These are phyloP conservation scores for Neurospora discreta DNA, from an alignment of 495 filamentous ascomycete genomes.

Conservation along the genomic window DNA sequence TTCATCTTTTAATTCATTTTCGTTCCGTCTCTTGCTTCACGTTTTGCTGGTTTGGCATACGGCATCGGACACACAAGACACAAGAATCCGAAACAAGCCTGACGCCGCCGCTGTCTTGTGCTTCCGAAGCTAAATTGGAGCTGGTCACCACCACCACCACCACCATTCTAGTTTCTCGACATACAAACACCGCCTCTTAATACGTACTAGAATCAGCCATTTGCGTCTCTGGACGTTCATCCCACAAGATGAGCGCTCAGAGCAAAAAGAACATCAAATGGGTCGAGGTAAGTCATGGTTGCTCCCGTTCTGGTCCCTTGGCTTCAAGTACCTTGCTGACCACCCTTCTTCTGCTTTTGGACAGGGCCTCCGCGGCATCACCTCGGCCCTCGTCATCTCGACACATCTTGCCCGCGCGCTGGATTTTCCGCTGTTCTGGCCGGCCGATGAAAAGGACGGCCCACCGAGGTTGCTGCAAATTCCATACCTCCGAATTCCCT, in stretches of 20 bases:
- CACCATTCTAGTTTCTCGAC: not conserved
- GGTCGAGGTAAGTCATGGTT: conserved; percentile 21
- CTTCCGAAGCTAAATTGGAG: not conserved
- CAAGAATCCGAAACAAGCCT: not conserved
- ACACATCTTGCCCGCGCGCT: conserved; percentile 52
- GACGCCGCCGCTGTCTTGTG: not conserved
- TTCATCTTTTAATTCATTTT: not conserved
- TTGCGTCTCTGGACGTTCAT: not conserved
- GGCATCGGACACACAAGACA: not conserved
- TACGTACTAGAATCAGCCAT: not conserved
- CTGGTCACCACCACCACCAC: not conserved
- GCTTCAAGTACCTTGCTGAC: not conserved
- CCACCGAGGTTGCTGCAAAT: conserved; percentile 44
- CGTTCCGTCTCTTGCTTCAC: not conserved
- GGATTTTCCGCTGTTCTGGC: conserved; percentile 46
- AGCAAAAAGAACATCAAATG: conserved; percentile 25
- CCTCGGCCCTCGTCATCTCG: conserved; percentile 51
- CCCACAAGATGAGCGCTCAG: conserved; percentile 12
- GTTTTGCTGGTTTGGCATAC: not conserved
- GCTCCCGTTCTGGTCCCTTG: not conserved
- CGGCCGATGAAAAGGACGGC: conserved; percentile 34
- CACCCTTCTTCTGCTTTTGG: not conserved
- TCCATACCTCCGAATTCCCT: conserved; percentile 50
- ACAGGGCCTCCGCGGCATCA: conserved; percentile 53
- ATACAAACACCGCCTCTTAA: not conserved